Evolutionary conservation across 2,329 filamentous ascomycete species (phyloP).

Genomic region (Dothideomycetes sp.): DNA sequence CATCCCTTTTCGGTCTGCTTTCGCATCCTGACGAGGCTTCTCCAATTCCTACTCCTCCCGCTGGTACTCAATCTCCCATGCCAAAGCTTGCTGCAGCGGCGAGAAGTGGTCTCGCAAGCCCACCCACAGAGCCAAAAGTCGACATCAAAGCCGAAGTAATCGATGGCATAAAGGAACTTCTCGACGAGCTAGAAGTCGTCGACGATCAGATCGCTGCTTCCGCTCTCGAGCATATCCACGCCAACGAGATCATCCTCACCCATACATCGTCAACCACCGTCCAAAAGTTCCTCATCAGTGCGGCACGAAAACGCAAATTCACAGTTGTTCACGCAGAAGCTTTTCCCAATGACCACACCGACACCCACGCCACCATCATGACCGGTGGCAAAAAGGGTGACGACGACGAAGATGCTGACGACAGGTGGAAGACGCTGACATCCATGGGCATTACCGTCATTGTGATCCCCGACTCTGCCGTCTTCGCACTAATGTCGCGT

Average conservation of each 20-base stretch:
- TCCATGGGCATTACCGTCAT: slow-evolving; percentile 73
- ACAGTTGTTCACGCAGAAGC: slow-evolving; percentile 76
- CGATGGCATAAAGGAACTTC: slow-evolving; percentile 87
- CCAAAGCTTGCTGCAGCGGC: slow-evolving; percentile 12
- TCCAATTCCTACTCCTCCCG: slow-evolving; percentile 39
- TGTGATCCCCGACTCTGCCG: slow-evolving; percentile 69
- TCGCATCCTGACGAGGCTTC: slow-evolving; percentile 49
- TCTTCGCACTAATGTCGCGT: slow-evolving; percentile 88
- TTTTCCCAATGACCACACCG: slow-evolving; percentile 56
- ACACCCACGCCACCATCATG: slow-evolving; percentile 49
- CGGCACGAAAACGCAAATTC: slow-evolving; percentile 81
- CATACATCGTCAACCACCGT: slow-evolving; percentile 79
- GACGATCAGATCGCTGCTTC: slow-evolving; percentile 87
- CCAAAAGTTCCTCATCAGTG: slow-evolving; percentile 78
- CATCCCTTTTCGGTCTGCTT: slow-evolving; percentile 81
- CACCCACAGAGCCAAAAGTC: slow-evolving; percentile 28
- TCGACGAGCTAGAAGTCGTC: slow-evolving; percentile 86
- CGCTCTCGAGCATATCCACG: slow-evolving; percentile 84
- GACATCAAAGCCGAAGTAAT: slow-evolving; percentile 84
- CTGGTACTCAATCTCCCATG: slow-evolving; percentile 17
- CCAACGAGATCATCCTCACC: slow-evolving; percentile 83
- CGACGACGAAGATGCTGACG: slow-evolving; percentile 38
- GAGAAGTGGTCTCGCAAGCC: slow-evolving; percentile 15
- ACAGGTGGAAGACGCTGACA: slow-evolving; percentile 65
- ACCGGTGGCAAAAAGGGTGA: slow-evolving; percentile 40